These are phyloP conservation scores for Coniella lustricola DNA, from an alignment of 2,329 filamentous ascomycete species.

Conservation along the genomic window DNA sequence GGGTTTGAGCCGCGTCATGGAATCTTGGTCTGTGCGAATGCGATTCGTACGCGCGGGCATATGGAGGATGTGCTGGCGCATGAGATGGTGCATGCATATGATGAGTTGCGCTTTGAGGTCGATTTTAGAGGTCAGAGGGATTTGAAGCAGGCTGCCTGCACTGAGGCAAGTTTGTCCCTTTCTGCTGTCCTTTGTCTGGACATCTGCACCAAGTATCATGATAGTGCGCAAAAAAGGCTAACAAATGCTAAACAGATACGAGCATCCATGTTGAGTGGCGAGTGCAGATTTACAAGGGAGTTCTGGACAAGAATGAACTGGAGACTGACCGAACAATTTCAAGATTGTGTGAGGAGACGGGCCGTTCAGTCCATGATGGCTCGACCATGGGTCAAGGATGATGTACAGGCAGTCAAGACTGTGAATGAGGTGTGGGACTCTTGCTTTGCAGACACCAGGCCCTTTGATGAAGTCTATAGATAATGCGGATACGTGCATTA, in stretches of 20 bases:
- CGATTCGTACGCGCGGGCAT: conserved; percentile 71
- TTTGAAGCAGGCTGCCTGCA: conserved; percentile 84
- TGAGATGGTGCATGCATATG: conserved; percentile 97
- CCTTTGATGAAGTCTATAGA: conserved; percentile 94
- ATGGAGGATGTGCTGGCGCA: conserved; percentile 91
- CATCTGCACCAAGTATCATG: conserved; percentile 1
- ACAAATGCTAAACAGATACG: conserved; percentile 57
- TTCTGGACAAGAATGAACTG: conserved; percentile 80
- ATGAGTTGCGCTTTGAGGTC: conserved; percentile 85
- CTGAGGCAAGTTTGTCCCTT: conserved; percentile 57
- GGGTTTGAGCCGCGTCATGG: conserved; percentile 84
- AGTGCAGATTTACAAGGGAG: conserved; percentile 86
- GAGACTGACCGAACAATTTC: conserved; percentile 85
- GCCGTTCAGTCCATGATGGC: conserved; percentile 74
- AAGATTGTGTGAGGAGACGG: conserved; percentile 78
- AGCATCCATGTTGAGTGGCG: conserved; percentile 84
- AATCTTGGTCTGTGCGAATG: conserved; percentile 88
- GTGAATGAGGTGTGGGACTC: conserved; percentile 99
- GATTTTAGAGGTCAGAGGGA: conserved; percentile 66
- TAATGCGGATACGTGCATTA: conserved; percentile 30
- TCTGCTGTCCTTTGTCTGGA: background rate
- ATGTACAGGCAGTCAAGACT: conserved; percentile 76
- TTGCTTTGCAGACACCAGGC: conserved; percentile 87
- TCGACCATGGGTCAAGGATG: conserved; percentile 74
- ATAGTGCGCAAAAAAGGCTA: too few species aligned